These are phyloP conservation scores for Stephania cephalantha DNA, from an alignment of 164 flowering plant species.

Conservation along the genomic window DNA sequence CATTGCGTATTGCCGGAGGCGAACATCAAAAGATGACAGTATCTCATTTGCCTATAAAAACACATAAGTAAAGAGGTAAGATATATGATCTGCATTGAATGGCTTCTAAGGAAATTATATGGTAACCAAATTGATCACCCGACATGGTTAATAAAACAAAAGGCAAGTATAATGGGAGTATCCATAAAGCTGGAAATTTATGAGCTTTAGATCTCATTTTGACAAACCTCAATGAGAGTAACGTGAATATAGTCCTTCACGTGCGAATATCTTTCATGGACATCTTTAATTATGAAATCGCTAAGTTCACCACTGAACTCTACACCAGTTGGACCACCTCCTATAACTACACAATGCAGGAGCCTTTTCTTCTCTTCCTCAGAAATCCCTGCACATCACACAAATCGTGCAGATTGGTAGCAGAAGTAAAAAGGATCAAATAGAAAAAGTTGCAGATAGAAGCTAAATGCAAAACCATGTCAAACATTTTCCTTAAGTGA, in stretches of 20 bases:
- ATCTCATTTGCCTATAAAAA: slow-evolving; percentile 86
- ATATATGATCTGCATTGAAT: background rate
- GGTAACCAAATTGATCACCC: background rate
- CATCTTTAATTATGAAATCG: slow-evolving; percentile 87
- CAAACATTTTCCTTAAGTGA: background rate
- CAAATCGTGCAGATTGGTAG: background rate
- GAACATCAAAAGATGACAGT: slow-evolving; percentile 93
- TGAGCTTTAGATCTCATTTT: background rate
- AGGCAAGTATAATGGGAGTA: background rate
- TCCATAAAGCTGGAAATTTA: background rate
- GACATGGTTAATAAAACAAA: slow-evolving; percentile 2
- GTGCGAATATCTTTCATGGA: slow-evolving; percentile 81
- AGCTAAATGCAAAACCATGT: background rate
- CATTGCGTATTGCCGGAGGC: slow-evolving; percentile 81
- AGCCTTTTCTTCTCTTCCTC: slow-evolving; percentile 79
- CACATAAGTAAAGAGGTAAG: slow-evolving; percentile 3
- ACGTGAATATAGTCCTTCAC: slow-evolving; percentile 88
- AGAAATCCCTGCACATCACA: slow-evolving; percentile 49
- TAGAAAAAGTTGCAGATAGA: background rate
- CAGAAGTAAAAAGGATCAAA: background rate
- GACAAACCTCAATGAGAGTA: slow-evolving; percentile 86
- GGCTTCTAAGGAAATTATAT: background rate
- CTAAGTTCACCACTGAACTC: slow-evolving; percentile 99
- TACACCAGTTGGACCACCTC: slow-evolving; percentile 99
- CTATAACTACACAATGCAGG: slow-evolving; percentile 92